Base-by-base conservation (phyloP, 148 eudicot species). In the Selenicereus undatus region DNA sequence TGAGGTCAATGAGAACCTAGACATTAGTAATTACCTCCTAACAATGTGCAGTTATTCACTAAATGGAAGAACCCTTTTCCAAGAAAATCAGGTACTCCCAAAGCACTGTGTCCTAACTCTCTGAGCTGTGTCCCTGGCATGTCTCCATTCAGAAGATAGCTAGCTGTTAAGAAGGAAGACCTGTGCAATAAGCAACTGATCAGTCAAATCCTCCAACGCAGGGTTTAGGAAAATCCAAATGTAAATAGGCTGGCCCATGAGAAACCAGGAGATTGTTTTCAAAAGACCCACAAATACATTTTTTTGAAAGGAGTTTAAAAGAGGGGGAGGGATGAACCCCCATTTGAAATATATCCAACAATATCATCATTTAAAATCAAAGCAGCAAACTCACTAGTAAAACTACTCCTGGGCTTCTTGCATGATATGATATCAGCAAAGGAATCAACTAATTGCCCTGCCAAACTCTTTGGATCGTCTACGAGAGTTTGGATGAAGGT, bases 381-480 rank as follows among this genome's bases (percentile, higher is more conserved):
- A 71, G 58, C 29, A 36, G 80, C 51, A 21, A 81, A 82, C 84
- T 88, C 84, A 85, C 87, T 79, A 83, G 88, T 84, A 80, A 81
- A 86, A 58, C 93, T 87, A 82, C 77, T 84, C 79, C 81, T 85
- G 8, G 89, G 90, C 93, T 84, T 92, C 88, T 96, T 92, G 91
- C 85, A 62, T 75, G 89, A 87, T 78, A 93, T 42, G 35, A 90
- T 88, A 69, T 93, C 99, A 3, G 89, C 78, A 83, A 95, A 95
- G 26, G 98, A 85, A 78, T 95, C 93, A 18, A 91, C 86, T 85
- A 95, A 84, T 81, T 93, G 99, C 73, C 86, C 99, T 2, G 93
- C 98, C 79, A 93, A 88, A 83, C 97, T 91, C 80, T 81, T 86
- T 13, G 97, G 98, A 82, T 95, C 98, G 62, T 93, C 95, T 3